phyloP scores from a whole-genome alignment of 1,284 basidiomycete species.

The Apiotrichum sp. region DNA sequence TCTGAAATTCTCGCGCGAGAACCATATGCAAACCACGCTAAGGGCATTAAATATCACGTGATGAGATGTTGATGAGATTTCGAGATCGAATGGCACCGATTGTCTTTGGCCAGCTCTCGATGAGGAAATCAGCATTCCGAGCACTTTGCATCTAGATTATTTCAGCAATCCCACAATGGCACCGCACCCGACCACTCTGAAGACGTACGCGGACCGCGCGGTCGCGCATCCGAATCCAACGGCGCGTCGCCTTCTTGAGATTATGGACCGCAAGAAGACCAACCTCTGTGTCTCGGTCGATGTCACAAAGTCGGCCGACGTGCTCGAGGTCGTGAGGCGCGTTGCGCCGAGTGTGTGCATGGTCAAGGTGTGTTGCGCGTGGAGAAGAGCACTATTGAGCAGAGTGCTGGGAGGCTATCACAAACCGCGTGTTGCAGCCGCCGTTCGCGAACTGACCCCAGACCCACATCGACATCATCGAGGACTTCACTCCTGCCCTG shows the following conservation, averaged over 20 bases:
- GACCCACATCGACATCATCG: slow-evolving; percentile 96
- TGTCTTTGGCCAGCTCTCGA: too few species aligned
- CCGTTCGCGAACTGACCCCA: slow-evolving; percentile 38
- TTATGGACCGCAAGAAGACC: slow-evolving; percentile 79
- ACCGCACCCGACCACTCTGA: slow-evolving; percentile 32
- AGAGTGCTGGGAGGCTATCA: background rate
- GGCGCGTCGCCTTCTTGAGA: slow-evolving; percentile 68
- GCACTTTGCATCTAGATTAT: too few species aligned
- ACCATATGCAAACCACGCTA: background rate
- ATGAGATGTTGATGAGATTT: background rate
- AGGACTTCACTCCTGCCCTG: slow-evolving; percentile 77
- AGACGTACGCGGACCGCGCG: slow-evolving; percentile 63
- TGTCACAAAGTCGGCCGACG: slow-evolving; percentile 73
- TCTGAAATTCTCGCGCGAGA: too few species aligned
- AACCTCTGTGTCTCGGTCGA: slow-evolving; percentile 96
- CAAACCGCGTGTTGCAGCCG: too few species aligned
- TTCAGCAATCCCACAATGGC: slow-evolving; percentile 10
- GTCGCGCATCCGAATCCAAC: slow-evolving; percentile 62
- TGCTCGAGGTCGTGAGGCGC: slow-evolving; percentile 77
- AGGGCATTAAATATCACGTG: background rate
- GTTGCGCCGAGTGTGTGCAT: slow-evolving; percentile 87
- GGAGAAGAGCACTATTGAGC: background rate
- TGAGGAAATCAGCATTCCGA: too few species aligned
- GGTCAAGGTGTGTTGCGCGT: slow-evolving; percentile 67
- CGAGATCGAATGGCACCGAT: background rate